Evolutionary conservation across 305 asterid species (phyloP).

Genomic region (Solanum aculeatissimum): DNA sequence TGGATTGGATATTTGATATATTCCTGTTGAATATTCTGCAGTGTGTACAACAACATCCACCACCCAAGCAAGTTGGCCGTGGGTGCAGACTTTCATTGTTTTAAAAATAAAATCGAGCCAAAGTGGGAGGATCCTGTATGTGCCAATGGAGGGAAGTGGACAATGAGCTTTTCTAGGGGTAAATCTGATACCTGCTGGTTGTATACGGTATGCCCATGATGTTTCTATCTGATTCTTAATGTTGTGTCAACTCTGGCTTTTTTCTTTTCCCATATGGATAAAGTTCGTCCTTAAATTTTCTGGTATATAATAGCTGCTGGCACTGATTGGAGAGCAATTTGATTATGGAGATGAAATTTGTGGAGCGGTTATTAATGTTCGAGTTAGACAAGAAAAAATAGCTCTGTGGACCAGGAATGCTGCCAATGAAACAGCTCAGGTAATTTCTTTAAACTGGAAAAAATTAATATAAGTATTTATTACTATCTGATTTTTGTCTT

Average conservation of each 20-base stretch:
- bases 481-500: background rate
- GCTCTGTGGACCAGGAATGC: constrained; percentile 95
- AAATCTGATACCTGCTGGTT: constrained; percentile 85
- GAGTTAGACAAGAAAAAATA: constrained; percentile 62
- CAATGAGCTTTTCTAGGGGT: constrained; percentile 35
- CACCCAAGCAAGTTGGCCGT: constrained; percentile 72
- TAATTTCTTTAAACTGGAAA: constrained; percentile 3
- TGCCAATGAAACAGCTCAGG: constrained; percentile 89
- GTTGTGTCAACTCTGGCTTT: background rate
- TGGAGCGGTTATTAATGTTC: constrained; percentile 88
- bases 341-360: constrained; percentile 93
- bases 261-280: background rate
- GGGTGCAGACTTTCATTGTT: constrained; percentile 77
- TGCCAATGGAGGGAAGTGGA: constrained; percentile 95
- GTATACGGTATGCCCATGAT: constrained; percentile 46
- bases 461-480: background rate
- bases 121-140: constrained; percentile 97
- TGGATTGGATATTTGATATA: background rate
- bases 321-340: constrained; percentile 97
- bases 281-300: background rate
- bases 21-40: constrained; percentile 12
- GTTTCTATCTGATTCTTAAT: background rate
- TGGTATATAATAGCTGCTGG: constrained; percentile 47
- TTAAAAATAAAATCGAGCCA: constrained; percentile 77
- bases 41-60: constrained; percentile 69